Evolutionary conservation across 768 basidiomycete species (phyloP).

Genomic region (Agaricus blazei): DNA sequence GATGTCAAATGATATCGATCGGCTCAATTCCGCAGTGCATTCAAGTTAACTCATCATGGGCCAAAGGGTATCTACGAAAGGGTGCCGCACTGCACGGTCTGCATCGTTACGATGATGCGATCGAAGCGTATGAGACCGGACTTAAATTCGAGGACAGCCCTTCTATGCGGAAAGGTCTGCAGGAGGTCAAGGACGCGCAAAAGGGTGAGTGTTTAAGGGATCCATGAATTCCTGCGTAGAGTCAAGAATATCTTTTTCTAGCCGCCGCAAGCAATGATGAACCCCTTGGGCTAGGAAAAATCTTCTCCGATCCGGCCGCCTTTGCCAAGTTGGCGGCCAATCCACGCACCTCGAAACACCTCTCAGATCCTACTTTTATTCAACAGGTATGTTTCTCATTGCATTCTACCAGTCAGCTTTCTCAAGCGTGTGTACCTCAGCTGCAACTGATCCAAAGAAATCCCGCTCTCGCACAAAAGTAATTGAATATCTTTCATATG

Average conservation of each 20-base stretch:
- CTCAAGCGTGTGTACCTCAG: slow-evolving; percentile 26
- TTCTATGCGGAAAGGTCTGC: slow-evolving; percentile 78
- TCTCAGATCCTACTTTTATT: slow-evolving; percentile 80
- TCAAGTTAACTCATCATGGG: slow-evolving; percentile 73
- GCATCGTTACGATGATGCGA: slow-evolving; percentile 74
- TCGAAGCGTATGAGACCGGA: slow-evolving; percentile 77
- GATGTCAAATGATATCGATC: neutral
- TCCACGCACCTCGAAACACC: slow-evolving; percentile 78
- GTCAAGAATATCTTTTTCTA: slow-evolving; percentile 20
- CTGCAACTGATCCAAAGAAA: slow-evolving; percentile 65
- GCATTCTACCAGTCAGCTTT: slow-evolving; percentile 3
- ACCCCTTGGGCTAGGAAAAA: slow-evolving; percentile 54
- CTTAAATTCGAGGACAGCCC: slow-evolving; percentile 80
- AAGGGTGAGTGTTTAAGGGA: slow-evolving; percentile 33
- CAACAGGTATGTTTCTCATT: slow-evolving; percentile 44
- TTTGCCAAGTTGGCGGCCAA: slow-evolving; percentile 81
- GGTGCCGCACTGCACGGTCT: slow-evolving; percentile 91
- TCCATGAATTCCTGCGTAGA: neutral
- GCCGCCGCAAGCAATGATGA: slow-evolving; percentile 35
- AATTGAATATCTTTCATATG: neutral
- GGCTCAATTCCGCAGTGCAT: slow-evolving; percentile 52
- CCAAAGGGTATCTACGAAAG: slow-evolving; percentile 88
- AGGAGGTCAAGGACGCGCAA: slow-evolving; percentile 85
- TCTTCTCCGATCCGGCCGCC: slow-evolving; percentile 84
- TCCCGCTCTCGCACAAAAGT: slow-evolving; percentile 59